Evolutionary conservation across 805 yeast species (phyloP), one percentile per base, ranked within the genome.

Genomic region (Clavispora vitiphila): DNA sequence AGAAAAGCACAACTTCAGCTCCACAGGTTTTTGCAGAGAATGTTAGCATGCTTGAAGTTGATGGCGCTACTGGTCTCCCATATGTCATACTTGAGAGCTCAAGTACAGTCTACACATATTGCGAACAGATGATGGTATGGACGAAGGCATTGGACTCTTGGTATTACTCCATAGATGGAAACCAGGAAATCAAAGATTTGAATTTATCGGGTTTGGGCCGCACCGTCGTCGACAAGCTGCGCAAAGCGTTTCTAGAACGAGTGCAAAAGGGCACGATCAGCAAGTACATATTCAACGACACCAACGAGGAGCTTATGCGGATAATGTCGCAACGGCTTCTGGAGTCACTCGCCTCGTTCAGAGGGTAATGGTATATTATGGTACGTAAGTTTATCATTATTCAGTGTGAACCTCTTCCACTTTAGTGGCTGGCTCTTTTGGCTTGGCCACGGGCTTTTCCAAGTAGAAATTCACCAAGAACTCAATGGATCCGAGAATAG

Each of bases 111-210:
- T 80, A 60, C 52, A 50, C 57, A 10, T 81, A 65, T 50, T 69
- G 74, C 7, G n/a, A 43, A 1, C 65, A 58, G 5, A 48, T 80
- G 42, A 60, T 55, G 41, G 54, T 60, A 9, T 81, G 86, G 86
- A 56, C 63, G 1, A 69, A 61, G 42, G 53, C 70, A 0, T 43
- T 77, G 16, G 83, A 80, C 40, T 58, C 71, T 18, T 70, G 74
- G 74, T 66, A 66, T 35, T 49, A 44, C 32, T 35, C 44, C 15
- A 54, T 56, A 4, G 36, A 44, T 10, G 49, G 47, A 5, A 37
- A 22, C 16, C 14, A 16, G 5, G 48, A 42, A 16, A 10, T 41
- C 7, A n/a, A n/a, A 4, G 19, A 23, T 11, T n/a, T 32, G 16
- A 21, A 14, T n/a, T 12, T 20, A 2, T 25, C 20, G 3, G 29